Conservation (phyloP, 2,329 filamentous ascomycete species). For the Furcasterigmium sp. region DNA sequence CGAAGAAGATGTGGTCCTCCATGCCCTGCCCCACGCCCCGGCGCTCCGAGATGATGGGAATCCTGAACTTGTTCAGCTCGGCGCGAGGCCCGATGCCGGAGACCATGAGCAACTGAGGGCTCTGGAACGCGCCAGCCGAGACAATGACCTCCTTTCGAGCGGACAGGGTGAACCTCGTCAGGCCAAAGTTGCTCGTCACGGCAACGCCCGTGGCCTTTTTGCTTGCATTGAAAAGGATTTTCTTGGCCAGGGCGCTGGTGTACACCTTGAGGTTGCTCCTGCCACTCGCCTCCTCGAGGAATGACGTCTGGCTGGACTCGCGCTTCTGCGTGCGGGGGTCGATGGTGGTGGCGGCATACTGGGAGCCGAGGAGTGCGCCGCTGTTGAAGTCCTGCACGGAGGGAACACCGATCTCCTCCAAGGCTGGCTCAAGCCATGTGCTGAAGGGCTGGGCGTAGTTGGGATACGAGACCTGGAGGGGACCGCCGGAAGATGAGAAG, state of each 20-base stretch:
- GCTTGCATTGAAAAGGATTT: constrained; percentile 34
- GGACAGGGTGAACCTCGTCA: constrained; percentile 9
- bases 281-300: constrained; percentile 19
- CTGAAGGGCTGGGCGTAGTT: constrained; percentile 17
- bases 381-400: constrained; percentile 28
- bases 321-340: constrained; percentile 18
- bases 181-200: constrained; percentile 16
- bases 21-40: constrained; percentile 78
- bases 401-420: constrained; percentile 34
- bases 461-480: constrained; percentile 18
- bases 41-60: constrained; percentile 42
- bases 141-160: constrained; percentile 64
- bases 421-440: constrained; percentile 19
- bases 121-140: constrained; percentile 76
- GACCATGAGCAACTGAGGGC: constrained; percentile 59
- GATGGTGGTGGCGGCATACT: constrained; percentile 22
- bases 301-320: constrained; percentile 30
- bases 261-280: constrained; percentile 31
- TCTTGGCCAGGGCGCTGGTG: constrained; percentile 33
- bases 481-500: constrained; percentile 17
- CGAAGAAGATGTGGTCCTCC: constrained; percentile 40
- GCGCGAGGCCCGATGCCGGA: constrained; percentile 42
- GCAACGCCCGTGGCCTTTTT: constrained; percentile 34
- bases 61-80: constrained; percentile 29
- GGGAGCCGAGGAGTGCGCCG: constrained; percentile 30